Conservation (phyloP, 345 rosid genomes). For the Eucalyptus erythrocorys region DNA sequence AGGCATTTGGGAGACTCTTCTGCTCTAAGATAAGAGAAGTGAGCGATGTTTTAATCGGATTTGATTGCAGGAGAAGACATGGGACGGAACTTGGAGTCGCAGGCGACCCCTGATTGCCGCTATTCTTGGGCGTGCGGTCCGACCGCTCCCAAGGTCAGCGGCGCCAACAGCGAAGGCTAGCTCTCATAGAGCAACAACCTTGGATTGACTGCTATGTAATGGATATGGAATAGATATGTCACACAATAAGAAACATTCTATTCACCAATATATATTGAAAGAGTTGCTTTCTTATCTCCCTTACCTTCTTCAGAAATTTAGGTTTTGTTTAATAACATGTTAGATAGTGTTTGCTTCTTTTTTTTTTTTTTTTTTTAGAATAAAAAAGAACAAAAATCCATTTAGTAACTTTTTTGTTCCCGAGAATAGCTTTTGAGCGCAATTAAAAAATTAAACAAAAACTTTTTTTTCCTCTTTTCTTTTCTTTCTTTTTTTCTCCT, state of each 20-base stretch:
- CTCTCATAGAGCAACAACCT: not conserved
- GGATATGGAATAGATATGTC: not conserved
- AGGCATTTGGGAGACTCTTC: not conserved
- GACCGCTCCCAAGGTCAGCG: accelerated
- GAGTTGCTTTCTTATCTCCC: not conserved
- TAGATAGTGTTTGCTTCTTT: accelerated
- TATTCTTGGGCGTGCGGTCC: not conserved
- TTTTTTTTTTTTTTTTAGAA: accelerated
- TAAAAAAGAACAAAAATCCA: accelerated
- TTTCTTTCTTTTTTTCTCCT: no score
- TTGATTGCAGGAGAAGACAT: not conserved
- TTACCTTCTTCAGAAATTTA: not conserved
- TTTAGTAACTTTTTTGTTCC: no score
- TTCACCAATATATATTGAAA: not conserved
- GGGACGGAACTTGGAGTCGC: not conserved
- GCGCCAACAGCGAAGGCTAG: not conserved
- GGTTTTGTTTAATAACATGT: no score
- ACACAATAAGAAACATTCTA: not conserved
- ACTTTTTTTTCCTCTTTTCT: no score
- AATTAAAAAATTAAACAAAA: no score
- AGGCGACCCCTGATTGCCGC: not conserved
- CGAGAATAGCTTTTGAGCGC: accelerated
- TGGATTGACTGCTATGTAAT: not conserved
- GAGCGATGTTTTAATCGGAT: not conserved
- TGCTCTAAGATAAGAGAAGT: not conserved